Conservation (phyloP, 108 stramenopile genomes). For the Nitzschia sp. region DNA sequence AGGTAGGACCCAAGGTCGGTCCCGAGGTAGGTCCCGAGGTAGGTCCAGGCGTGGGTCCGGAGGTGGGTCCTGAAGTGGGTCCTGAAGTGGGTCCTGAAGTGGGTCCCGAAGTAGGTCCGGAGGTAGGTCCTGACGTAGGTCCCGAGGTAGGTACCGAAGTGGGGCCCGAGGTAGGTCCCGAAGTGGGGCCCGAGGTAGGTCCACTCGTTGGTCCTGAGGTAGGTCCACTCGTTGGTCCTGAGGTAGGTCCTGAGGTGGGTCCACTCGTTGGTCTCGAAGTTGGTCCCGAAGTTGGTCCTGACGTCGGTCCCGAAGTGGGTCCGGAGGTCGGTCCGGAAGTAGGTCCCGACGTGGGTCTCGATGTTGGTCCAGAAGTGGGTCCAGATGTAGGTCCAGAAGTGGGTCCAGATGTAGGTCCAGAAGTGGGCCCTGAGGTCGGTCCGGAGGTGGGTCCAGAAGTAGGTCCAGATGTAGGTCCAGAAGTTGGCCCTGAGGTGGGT, state of each 20-base stretch:
- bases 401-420: slow-evolving; percentile 22
- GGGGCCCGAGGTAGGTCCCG: slow-evolving; percentile 3
- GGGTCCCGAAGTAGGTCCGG: slow-evolving; percentile 22
- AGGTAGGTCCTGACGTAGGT: slow-evolving; percentile 24
- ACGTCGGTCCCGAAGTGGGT: slow-evolving; percentile 6
- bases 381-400: slow-evolving; percentile 22
- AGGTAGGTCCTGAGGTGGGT: slow-evolving; percentile 4
- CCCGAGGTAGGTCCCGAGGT: slow-evolving; percentile 16
- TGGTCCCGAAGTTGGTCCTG: slow-evolving; percentile 18
- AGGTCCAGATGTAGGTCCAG: slow-evolving; percentile 8
- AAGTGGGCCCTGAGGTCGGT: neutral
- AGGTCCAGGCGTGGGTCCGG: neutral
- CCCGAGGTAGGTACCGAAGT: slow-evolving; percentile 10
- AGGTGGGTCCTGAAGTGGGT: neutral
- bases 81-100: slow-evolving; percentile 4
- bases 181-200: neutral
- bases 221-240: neutral
- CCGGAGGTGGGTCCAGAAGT: slow-evolving; percentile 9
- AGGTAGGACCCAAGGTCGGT: slow-evolving; percentile 8
- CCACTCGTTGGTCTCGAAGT: neutral
- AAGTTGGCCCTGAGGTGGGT: slow-evolving; percentile 12
- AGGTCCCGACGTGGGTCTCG: neutral
- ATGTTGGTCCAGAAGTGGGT: slow-evolving; percentile 12
- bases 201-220: neutral
- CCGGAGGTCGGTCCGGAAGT: slow-evolving; percentile 2